Evolutionary conservation across 2,329 filamentous ascomycete species (phyloP).

Genomic region (Colletotrichum horii): DNA sequence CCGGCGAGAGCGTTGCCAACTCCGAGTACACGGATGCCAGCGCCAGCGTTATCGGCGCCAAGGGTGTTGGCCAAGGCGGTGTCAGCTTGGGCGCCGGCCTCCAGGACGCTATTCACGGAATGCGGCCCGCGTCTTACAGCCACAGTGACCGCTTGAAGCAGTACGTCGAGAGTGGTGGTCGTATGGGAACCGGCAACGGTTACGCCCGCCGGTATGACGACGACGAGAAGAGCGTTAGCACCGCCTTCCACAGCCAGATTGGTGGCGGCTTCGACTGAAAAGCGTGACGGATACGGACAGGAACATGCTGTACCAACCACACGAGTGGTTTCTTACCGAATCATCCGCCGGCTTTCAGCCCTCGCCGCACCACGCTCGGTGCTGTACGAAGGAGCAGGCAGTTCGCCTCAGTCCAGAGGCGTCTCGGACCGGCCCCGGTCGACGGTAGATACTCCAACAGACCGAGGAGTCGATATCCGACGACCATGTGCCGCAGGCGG

Average conservation of each 20-base stretch:
- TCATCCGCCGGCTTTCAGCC: conserved; percentile 14
- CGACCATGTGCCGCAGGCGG: conserved; percentile 20
- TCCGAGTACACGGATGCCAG: conserved; percentile 89
- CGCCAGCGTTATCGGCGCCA: conserved; percentile 76
- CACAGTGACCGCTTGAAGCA: conserved; percentile 93
- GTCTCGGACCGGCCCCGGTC: not conserved
- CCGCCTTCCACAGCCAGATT: conserved; percentile 94
- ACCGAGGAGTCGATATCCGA: not conserved
- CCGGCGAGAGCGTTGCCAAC: conserved; percentile 90
- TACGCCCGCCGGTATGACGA: conserved; percentile 77
- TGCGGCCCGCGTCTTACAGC: conserved; percentile 65
- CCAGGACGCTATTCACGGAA: conserved; percentile 73
- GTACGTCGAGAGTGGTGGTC: conserved; percentile 86
- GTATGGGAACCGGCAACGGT: conserved; percentile 65
- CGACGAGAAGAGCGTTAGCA: conserved; percentile 94
- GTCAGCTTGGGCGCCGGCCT: conserved; percentile 86
- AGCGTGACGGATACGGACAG: conserved; percentile 11
- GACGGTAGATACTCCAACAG: not conserved
- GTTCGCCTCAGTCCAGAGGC: conserved; percentile 2
- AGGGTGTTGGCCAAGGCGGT: conserved; percentile 80
- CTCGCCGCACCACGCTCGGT: conserved; percentile 21
- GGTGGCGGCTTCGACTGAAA: conserved; percentile 66
- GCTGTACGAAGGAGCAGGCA: conserved; percentile 16
- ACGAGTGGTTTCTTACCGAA: conserved; percentile 16
- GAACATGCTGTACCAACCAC: conserved; percentile 13